Evolutionary conservation across 2,329 filamentous ascomycete species (phyloP), one percentile per base, ranked within the genome.

Genomic region (Monosporascus sp.): DNA sequence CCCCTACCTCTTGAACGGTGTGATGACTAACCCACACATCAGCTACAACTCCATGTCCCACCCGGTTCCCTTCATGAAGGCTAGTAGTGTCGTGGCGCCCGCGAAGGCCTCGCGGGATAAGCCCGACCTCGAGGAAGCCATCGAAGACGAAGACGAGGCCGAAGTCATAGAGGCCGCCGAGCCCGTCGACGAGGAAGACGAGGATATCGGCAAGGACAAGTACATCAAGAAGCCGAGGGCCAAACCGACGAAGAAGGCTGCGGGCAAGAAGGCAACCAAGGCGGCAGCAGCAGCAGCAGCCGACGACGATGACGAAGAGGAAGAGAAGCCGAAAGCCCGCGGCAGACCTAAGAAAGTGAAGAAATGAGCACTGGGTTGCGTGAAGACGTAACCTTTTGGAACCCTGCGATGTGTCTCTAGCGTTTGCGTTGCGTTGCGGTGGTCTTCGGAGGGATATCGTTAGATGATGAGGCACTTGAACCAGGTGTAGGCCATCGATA

Each of bases 21-120:
- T 50, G 22, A 20, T 39, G 18, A 41, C 60, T 62, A 60, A 64
- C 51, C 7, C 46, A 24, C 54, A 22, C 54, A 14, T 45, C 60
- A 93, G 89, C 51, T 94, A 99, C 70, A 99, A 99, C 62, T 73
- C 80, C 55, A 87, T 87, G 73, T 86, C 86, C 18, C 94, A 99
- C 62, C 93, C 93, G 0, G 74, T 99, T 50, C 92, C 94, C 1
- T 99, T 97, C 73, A 96, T 97, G 85, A 97, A 97, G 72, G 90
- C 92, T 2, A 90, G 83, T 63, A 89, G 80, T 58, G 81, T 94
- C 17, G 70, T 83, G 9, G 88, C 84, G 3, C 85, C 90, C 5
- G 90, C 89, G 75, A 87, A 85, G 63, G 74, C 78, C 41, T 75
- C 83, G 25, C 85, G 84, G 70, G 90, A 93, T 48, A 88, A 87